phyloP scores from a whole-genome alignment of 2,329 filamentous ascomycete genomes.

The Verticillium tricorpus region DNA sequence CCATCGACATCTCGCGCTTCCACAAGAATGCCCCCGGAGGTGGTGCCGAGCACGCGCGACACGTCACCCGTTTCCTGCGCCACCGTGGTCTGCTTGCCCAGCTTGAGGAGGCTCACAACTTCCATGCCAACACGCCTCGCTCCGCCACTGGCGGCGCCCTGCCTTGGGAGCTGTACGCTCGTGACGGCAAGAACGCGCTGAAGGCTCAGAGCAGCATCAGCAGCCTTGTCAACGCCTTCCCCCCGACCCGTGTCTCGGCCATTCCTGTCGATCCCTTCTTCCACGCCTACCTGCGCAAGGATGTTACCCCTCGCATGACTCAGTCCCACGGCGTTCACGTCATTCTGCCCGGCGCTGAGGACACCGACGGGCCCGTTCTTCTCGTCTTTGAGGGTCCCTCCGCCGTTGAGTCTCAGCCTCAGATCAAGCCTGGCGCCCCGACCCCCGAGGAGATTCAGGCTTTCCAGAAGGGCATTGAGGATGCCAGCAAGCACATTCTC shows the following conservation, averaged over 20 bases:
- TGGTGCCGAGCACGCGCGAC: slow-evolving; percentile 73
- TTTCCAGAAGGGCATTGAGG: slow-evolving; percentile 51
- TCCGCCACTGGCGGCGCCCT: slow-evolving; percentile 60
- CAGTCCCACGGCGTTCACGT: slow-evolving; percentile 68
- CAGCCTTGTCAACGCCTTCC: slow-evolving; percentile 68
- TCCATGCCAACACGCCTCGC: slow-evolving; percentile 81
- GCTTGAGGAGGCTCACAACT: slow-evolving; percentile 73
- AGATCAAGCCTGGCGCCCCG: slow-evolving; percentile 14
- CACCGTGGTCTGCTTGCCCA: slow-evolving; percentile 77
- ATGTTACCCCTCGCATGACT: slow-evolving; percentile 59
- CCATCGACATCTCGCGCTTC: slow-evolving; percentile 76
- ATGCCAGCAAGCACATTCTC: slow-evolving; percentile 53
- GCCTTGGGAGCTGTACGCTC: slow-evolving; percentile 84
- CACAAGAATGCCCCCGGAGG: slow-evolving; percentile 70
- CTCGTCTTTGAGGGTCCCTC: slow-evolving; percentile 69
- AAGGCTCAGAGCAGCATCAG: slow-evolving; percentile 72
- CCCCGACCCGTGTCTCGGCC: slow-evolving; percentile 64
- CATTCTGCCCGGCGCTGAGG: slow-evolving; percentile 61
- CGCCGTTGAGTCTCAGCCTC: slow-evolving; percentile 10
- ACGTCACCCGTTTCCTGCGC: slow-evolving; percentile 82
- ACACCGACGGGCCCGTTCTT: slow-evolving; percentile 58
- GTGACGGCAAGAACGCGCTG: slow-evolving; percentile 77
- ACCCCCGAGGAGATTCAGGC: slow-evolving; percentile 40
- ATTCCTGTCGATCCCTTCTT: slow-evolving; percentile 74
- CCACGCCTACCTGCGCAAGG: slow-evolving; percentile 65